Conservation (phyloP, 208 protist genomes). For the Trypanosoma rangeli region DNA sequence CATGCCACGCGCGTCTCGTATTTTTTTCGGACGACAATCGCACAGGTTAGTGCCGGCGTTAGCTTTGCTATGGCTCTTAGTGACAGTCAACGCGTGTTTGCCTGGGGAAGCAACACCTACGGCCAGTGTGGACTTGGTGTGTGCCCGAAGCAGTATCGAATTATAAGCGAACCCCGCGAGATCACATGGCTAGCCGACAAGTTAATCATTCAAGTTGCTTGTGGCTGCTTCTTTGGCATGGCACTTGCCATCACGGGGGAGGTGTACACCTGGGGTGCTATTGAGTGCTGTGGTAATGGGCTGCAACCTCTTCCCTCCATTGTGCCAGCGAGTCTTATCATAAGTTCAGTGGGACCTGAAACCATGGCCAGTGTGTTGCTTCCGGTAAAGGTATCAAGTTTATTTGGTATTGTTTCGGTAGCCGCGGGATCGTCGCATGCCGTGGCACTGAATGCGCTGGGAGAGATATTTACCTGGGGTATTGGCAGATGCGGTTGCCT, state of each 20-base stretch:
- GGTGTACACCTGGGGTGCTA: constrained; percentile 80
- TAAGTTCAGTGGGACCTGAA: constrained; percentile 42
- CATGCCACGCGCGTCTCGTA: constrained; percentile 65
- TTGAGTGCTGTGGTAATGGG: constrained; percentile 84
- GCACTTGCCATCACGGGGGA: constrained; percentile 61
- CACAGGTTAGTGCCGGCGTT: constrained; percentile 31
- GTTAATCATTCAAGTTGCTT: constrained; percentile 76
- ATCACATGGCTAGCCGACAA: constrained; percentile 74
- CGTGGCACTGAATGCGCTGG: constrained; percentile 70
- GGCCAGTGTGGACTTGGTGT: constrained; percentile 78
- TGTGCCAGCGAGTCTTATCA: constrained; percentile 55
- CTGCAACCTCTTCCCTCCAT: constrained; percentile 41
- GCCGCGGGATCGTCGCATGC: constrained; percentile 76
- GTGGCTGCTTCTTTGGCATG: constrained; percentile 80
- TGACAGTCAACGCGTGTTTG: constrained; percentile 72
- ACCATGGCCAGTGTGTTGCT: constrained; percentile 50
- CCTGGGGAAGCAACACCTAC: constrained; percentile 86
- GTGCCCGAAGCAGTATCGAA: constrained; percentile 50
- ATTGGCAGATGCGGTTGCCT: constrained; percentile 63
- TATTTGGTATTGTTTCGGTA: constrained; percentile 62
- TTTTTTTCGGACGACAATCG: constrained; percentile 53
- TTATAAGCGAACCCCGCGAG: constrained; percentile 58
- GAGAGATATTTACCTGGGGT: constrained; percentile 78
- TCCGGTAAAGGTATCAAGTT: constrained; percentile 46
- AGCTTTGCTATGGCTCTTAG: constrained; percentile 44